Evolutionary conservation across 371 early-diverging fungal genomes (phyloP), one percentile per base, ranked within the genome.

Genomic region (Rhizopus sp.): DNA sequence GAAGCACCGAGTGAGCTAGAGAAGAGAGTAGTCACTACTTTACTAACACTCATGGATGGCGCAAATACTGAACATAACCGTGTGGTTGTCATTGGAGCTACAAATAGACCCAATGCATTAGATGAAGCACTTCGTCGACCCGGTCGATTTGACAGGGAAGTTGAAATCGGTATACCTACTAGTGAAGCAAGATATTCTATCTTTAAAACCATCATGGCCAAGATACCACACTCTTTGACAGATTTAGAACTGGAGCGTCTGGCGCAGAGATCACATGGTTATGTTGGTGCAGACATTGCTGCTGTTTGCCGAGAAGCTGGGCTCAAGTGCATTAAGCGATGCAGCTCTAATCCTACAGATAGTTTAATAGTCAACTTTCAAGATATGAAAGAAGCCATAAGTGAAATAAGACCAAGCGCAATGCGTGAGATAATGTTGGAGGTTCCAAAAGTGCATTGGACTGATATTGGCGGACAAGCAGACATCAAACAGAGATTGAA

Each of bases 41-140:
- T 99, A 16, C 71, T 99, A 48, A 98, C 99, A 1, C 75, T 97
- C 41, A 89, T 99, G 91, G 99, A 99, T 68, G 99, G 99, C 1
- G 77, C 89, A 4, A 30, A 35, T 1, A 44, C 62, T 1, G 57
- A 60, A 35, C 45, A 62, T 17, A 59, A 62, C 31, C 60, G 68
- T 9, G 79, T 98, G 2, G 85, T 96, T 7, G 91, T 98, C 3
- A 87, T 99, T 46, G 99, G 93, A 1, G 97, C 99, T 3, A 99
- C 99, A 3, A 99, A 99, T 73, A 78, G 99, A 47, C 94, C 97
- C 4, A 87, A 96, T 57, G 75, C 91, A 0, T 63, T 99, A 6
- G 99, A 99, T 65, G 88, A 89, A 17, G 99, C 99, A 0, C 69
- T 99, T 13, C 84, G 99, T 59, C 72, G 99, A 37, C 99, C 99